Evolutionary conservation across 2,329 filamentous ascomycete species (phyloP).

Genomic region (Paraphaeosphaeria sporulosa): DNA sequence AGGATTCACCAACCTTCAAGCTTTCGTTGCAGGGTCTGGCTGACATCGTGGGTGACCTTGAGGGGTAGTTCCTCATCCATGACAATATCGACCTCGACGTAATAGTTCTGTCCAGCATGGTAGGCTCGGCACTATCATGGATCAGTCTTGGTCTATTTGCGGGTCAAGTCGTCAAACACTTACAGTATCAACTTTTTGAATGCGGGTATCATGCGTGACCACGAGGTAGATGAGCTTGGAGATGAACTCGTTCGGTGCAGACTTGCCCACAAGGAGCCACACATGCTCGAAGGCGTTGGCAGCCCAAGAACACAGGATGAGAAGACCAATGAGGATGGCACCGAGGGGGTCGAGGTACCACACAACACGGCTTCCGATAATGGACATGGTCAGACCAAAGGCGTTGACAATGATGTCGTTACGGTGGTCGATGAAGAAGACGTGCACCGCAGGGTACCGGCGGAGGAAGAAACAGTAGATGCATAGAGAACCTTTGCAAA

Average conservation of each 20-base stretch:
- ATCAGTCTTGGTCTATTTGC: slow-evolving; percentile 22
- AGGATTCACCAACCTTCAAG: slow-evolving; percentile 57
- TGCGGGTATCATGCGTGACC: slow-evolving; percentile 62
- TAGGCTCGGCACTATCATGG: slow-evolving; percentile 61
- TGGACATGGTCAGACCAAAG: slow-evolving; percentile 64
- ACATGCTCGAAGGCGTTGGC: slow-evolving; percentile 69
- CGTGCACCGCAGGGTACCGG: slow-evolving; percentile 62
- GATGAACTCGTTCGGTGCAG: slow-evolving; percentile 65
- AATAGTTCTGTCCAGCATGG: slow-evolving; percentile 67
- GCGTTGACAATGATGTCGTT: slow-evolving; percentile 65
- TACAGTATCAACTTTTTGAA: slow-evolving; percentile 65
- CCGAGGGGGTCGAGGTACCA: slow-evolving; percentile 70
- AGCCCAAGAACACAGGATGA: slow-evolving; percentile 69
- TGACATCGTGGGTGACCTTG: slow-evolving; percentile 66
- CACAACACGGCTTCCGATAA: slow-evolving; percentile 59
- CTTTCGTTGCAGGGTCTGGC: slow-evolving; percentile 67
- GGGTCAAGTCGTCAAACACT: slow-evolving; percentile 23
- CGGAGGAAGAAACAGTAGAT: slow-evolving; percentile 63
- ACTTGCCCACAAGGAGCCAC: slow-evolving; percentile 67
- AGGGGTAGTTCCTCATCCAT: slow-evolving; percentile 64
- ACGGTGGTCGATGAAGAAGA: slow-evolving; percentile 66
- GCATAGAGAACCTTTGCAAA: slow-evolving; percentile 62
- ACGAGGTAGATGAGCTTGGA: slow-evolving; percentile 65
- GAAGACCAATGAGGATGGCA: slow-evolving; percentile 66
- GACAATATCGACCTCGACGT: slow-evolving; percentile 69